Conservation (phyloP, 768 basidiomycete genomes). For the Tulasnella sp. region DNA sequence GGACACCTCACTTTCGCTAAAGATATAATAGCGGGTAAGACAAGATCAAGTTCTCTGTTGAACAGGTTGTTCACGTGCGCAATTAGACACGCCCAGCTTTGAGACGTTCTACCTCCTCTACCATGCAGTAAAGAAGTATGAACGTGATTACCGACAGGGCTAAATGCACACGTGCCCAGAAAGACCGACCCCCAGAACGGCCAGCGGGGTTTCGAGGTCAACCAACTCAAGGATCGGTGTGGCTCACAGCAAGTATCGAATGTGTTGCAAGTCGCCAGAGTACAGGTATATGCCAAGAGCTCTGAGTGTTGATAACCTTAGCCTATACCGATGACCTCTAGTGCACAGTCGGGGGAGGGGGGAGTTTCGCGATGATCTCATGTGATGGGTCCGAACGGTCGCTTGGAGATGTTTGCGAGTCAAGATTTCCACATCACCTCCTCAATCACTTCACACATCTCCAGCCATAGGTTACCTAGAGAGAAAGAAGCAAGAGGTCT, state of each 20-base stretch:
- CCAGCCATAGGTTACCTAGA: not conserved
- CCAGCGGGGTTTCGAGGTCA: too few relatives aligned
- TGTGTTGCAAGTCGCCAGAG: too few relatives aligned
- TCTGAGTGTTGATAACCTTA: too few relatives aligned
- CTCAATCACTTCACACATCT: not conserved
- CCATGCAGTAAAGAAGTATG: not conserved
- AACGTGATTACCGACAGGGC: not conserved
- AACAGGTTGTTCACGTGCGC: not conserved
- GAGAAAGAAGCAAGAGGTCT: too few relatives aligned
- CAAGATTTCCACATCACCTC: not conserved
- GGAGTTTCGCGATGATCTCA: too few relatives aligned
- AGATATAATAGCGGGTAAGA: not conserved
- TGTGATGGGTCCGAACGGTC: too few relatives aligned
- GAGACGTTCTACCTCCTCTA: not conserved
- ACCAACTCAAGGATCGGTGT: too few relatives aligned
- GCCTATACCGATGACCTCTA: too few relatives aligned
- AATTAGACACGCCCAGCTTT: not conserved
- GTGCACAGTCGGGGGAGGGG: too few relatives aligned
- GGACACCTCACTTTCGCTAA: not conserved
- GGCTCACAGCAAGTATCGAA: too few relatives aligned
- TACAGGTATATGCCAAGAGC: too few relatives aligned
- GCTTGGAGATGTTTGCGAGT: not conserved
- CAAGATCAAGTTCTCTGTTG: not conserved
- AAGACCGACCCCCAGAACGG: not conserved
- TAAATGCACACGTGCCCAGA: not conserved